A percentile compares a stretch with the other conserved stretches of the same genome.
These are phyloP conservation scores for Suillus plorans DNA, from an alignment of 768 basidiomycete genomes.

Conservation along the genomic window DNA sequence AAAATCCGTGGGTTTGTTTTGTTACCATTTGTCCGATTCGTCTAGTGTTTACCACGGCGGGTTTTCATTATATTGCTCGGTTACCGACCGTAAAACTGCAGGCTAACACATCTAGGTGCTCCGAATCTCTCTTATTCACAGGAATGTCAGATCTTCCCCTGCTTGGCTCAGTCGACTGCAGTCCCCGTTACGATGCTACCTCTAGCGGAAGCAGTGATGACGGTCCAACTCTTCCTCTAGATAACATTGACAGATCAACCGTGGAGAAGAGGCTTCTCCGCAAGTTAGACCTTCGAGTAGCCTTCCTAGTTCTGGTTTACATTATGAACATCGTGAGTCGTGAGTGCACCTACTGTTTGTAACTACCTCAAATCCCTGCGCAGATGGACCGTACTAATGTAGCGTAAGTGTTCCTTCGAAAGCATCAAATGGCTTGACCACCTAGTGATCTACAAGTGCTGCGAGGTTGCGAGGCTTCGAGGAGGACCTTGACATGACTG, in stretches of 20 bases:
- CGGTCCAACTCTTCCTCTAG: background rate
- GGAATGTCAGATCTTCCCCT: background rate
- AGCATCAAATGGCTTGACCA: slow-evolving; percentile 36
- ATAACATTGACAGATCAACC: slow-evolving; percentile 28
- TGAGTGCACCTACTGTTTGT: background rate
- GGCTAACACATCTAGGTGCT: background rate
- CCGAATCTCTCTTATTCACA: background rate
- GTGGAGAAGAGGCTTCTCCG: slow-evolving; percentile 36
- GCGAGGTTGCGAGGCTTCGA: background rate
- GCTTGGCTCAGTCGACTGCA: background rate
- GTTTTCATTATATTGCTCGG: background rate
- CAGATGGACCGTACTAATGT: slow-evolving; percentile 71
- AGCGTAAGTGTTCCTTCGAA: slow-evolving; percentile 37
- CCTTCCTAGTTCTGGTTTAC: too few species aligned
- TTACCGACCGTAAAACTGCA: background rate
- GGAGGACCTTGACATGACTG: background rate
- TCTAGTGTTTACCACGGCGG: too few species aligned
- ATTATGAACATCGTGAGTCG: too few species aligned
- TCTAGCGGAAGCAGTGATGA: background rate
- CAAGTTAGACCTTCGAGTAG: too few species aligned
- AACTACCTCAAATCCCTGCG: slow-evolving; percentile 5
- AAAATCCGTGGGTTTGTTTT: too few species aligned
- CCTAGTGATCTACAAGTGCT: background rate
- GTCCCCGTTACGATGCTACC: background rate
- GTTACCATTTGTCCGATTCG: too few species aligned